A percentile compares a stretch with the other conserved stretches of the same genome.
phyloP scores from a whole-genome alignment of 345 rosid species.

The Adansonia digitata region DNA sequence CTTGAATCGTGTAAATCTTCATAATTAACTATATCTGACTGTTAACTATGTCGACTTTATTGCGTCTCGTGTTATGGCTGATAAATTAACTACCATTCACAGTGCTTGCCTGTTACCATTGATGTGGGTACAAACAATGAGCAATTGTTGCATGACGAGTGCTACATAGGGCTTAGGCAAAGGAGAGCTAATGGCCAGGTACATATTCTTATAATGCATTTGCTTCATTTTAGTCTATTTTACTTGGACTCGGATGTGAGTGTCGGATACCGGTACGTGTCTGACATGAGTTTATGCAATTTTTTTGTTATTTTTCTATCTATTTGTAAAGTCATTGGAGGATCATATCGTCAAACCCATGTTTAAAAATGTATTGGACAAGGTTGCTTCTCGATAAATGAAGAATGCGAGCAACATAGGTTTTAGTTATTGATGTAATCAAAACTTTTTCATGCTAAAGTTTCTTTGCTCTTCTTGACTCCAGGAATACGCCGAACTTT shows the following conservation, averaged over 20 bases:
- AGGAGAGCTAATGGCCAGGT: constrained; percentile 96
- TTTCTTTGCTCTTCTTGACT: constrained; percentile 15
- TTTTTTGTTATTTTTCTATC: too few relatives aligned
- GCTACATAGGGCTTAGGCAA: constrained; percentile 90
- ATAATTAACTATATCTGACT: not conserved
- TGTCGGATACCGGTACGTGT: too few relatives aligned
- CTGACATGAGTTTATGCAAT: too few relatives aligned
- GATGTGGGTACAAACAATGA: constrained; percentile 98
- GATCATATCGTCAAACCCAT: too few relatives aligned
- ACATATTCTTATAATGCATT: not conserved
- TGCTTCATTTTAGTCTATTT: too few relatives aligned
- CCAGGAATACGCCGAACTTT: constrained; percentile 85
- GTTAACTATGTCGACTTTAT: not conserved
- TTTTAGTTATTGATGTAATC: not conserved
- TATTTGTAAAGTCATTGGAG: too few relatives aligned
- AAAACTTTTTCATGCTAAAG: not conserved
- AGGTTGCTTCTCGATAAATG: not conserved
- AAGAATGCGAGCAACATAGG: too few relatives aligned
- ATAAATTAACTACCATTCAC: constrained; percentile 13
- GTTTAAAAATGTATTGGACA: not conserved
- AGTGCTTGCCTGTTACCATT: constrained; percentile 93
- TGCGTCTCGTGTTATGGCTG: not conserved
- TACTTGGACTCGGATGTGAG: too few relatives aligned
- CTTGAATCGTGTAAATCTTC: not conserved
- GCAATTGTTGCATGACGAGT: constrained; percentile 75